Evolutionary conservation across 441 rosid species (phyloP).

Genomic region (Geranium incanum): DNA sequence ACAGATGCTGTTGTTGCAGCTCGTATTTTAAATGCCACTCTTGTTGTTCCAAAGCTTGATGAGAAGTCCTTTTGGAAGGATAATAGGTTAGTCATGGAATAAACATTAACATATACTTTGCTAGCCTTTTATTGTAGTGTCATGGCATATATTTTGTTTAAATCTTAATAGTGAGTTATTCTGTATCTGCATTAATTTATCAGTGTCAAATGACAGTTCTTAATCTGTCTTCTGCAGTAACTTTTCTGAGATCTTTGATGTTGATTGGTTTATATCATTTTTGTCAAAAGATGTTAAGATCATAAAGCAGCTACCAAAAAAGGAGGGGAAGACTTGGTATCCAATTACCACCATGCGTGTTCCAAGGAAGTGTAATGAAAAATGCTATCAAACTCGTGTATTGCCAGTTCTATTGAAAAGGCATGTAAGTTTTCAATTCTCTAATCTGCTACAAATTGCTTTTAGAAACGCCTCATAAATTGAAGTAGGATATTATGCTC

Average conservation of each 20-base stretch:
- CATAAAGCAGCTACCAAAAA: conserved; percentile 46
- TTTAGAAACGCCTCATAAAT: not conserved
- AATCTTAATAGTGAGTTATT: not conserved
- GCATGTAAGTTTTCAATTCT: conserved; percentile 37
- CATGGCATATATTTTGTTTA: not conserved
- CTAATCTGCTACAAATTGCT: conserved; percentile 20
- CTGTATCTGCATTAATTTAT: conserved; percentile 6
- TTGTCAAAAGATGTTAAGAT: conserved; percentile 47
- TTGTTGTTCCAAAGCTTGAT: conserved; percentile 90
- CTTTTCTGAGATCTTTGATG: conserved; percentile 57
- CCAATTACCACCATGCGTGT: conserved; percentile 46
- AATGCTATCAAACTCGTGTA: conserved; percentile 51
- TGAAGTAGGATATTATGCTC: not conserved
- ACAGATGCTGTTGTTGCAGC: conserved; percentile 97
- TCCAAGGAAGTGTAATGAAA: conserved; percentile 59
- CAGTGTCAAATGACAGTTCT: conserved; percentile 14
- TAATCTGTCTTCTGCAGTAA: conserved; percentile 34
- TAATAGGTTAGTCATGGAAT: conserved; percentile 46
- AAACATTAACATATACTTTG: conserved; percentile 10
- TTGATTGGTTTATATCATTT: conserved; percentile 48
- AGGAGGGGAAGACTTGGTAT: conserved; percentile 31
- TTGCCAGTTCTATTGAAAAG: conserved; percentile 49
- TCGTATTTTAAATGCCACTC: conserved; percentile 83
- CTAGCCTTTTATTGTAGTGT: not conserved
- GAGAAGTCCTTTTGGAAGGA: conserved; percentile 97